Conservation (phyloP, 768 basidiomycete genomes). For the Gyrodon lividus region DNA sequence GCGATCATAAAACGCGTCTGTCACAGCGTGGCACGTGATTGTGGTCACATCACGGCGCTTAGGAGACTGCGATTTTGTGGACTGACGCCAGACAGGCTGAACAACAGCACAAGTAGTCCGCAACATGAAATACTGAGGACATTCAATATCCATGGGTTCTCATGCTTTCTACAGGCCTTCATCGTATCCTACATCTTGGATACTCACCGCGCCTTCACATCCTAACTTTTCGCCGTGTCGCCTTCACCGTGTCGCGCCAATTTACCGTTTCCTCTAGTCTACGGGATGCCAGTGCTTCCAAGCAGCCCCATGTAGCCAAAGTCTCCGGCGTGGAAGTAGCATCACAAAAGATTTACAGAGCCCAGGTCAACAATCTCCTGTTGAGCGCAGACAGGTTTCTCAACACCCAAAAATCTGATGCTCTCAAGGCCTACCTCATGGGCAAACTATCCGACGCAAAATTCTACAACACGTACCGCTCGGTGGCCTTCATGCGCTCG, state of each 20-base stretch:
- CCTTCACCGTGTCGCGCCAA: background rate
- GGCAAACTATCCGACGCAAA: constrained; percentile 19
- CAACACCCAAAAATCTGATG: constrained; percentile 17
- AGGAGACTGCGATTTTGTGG: too few relatives aligned
- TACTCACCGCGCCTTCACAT: background rate
- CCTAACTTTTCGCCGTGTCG: background rate
- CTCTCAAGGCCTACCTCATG: constrained; percentile 24
- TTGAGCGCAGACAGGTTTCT: constrained; percentile 27
- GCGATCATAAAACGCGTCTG: constrained; percentile 8
- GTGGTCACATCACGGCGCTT: constrained; percentile 13
- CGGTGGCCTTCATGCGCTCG: constrained; percentile 36
- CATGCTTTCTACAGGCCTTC: constrained; percentile 6
- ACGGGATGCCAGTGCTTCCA: background rate
- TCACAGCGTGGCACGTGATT: background rate
- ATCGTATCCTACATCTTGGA: constrained; percentile 2
- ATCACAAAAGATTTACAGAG: constrained; percentile 17
- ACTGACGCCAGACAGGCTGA: too few relatives aligned
- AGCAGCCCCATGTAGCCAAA: background rate
- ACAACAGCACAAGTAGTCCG: too few relatives aligned
- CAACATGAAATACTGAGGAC: background rate
- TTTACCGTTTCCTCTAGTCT: background rate
- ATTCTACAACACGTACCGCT: constrained; percentile 30
- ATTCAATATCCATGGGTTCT: background rate
- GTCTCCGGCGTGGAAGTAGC: background rate
- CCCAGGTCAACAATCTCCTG: constrained; percentile 27